A percentile compares a stretch with the other conserved stretches of the same genome.
Evolutionary conservation across 257 asterid genomes (phyloP).

Genomic region (Anisodus acutangulus): DNA sequence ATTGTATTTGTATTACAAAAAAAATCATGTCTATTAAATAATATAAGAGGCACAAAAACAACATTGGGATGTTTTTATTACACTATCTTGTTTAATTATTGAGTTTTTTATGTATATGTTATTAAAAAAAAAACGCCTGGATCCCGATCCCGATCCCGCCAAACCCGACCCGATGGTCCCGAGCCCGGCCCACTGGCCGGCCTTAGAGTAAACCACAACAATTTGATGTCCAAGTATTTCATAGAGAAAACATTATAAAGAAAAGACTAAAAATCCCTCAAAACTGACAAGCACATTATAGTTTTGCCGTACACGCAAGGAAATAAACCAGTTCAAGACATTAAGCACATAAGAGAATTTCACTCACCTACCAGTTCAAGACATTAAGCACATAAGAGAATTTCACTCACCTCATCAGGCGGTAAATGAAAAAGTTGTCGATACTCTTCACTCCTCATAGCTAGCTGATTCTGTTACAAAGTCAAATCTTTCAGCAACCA

Average conservation of each 20-base stretch:
- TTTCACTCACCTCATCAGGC: conserved; percentile 77
- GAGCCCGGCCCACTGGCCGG: too few species aligned
- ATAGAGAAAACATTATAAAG: background rate
- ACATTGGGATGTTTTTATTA: too few species aligned
- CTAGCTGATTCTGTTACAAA: conserved; percentile 57
- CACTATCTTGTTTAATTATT: too few species aligned
- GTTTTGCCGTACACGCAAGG: background rate
- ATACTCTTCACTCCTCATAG: conserved; percentile 87
- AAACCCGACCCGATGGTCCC: too few species aligned
- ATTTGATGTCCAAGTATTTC: background rate
- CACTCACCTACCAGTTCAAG: background rate
- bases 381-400: background rate
- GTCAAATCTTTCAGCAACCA: conserved; percentile 33
- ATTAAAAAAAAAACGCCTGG: too few species aligned
- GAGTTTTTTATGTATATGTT: too few species aligned
- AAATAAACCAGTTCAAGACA: conserved; percentile 8
- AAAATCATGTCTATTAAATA: too few species aligned
- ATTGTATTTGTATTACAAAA: too few species aligned
- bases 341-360: too few species aligned
- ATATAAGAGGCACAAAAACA: too few species aligned
- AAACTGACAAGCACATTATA: background rate
- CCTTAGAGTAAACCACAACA: background rate
- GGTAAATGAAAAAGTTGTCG: conserved; percentile 94
- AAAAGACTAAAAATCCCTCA: background rate
- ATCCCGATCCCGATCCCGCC: too few species aligned